A percentile compares a stretch with the other conserved stretches of the same genome.
Evolutionary conservation across 805 yeast genomes (phyloP).

Genomic region (Candida corydali): DNA sequence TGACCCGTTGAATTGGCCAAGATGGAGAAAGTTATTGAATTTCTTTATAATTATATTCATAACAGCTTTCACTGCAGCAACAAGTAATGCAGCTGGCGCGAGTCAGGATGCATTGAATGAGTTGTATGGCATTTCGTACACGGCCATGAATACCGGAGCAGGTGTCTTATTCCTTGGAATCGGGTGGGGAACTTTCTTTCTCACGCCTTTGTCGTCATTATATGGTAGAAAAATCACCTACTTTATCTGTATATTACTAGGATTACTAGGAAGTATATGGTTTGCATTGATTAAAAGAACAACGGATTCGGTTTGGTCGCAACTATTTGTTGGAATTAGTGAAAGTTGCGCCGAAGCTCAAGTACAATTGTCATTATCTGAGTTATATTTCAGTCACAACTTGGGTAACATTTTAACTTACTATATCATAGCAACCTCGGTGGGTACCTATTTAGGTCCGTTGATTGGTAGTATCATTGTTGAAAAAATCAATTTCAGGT

Average conservation of each 20-base stretch:
- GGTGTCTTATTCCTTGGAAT: constrained; percentile 45
- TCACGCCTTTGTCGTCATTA: constrained; percentile 42
- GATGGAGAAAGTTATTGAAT: constrained; percentile 32
- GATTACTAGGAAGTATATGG: constrained; percentile 43
- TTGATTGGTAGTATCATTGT: constrained; percentile 56
- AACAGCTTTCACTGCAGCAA: constrained; percentile 47
- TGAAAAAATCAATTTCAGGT: constrained; percentile 46
- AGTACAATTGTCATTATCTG: constrained; percentile 34
- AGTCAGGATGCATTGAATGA: constrained; percentile 43
- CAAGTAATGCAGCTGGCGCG: constrained; percentile 48
- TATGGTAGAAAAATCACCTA: constrained; percentile 44
- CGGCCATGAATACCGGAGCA: constrained; percentile 46
- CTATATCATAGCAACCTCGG: constrained; percentile 51
- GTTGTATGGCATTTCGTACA: constrained; percentile 40
- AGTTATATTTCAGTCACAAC: constrained; percentile 39
- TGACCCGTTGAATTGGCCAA: constrained; percentile 46
- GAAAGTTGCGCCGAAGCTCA: constrained; percentile 44
- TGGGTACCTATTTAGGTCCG: constrained; percentile 56
- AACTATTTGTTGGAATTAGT: constrained; percentile 38
- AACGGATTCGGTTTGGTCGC: constrained; percentile 45
- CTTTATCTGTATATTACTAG: constrained; percentile 36
- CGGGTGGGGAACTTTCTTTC: constrained; percentile 41
- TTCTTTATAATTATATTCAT: constrained; percentile 36
- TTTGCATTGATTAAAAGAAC: constrained; percentile 32
- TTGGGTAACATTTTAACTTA: constrained; percentile 48